Evolutionary conservation across 2,329 filamentous ascomycete species (phyloP).

Genomic region (Hortaea werneckii): DNA sequence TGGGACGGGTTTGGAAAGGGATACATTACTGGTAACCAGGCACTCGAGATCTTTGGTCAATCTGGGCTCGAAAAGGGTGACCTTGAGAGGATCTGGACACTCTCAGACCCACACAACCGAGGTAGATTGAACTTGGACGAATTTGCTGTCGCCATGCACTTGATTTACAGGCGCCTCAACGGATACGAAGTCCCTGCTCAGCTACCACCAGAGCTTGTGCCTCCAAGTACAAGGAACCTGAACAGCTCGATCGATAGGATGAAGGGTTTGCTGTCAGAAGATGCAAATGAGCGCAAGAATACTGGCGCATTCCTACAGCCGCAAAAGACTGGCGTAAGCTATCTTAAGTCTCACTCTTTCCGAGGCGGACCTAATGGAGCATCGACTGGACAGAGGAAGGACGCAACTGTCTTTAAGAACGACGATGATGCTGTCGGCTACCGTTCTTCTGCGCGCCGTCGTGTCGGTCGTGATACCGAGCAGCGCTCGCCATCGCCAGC

Average conservation of each 20-base stretch:
- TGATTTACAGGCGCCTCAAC: constrained; percentile 95
- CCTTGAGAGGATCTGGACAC: constrained; percentile 85
- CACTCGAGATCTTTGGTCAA: constrained; percentile 94
- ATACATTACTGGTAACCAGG: constrained; percentile 81
- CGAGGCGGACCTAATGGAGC: constrained; percentile 44
- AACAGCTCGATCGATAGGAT: constrained; percentile 87
- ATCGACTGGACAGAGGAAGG: constrained; percentile 56
- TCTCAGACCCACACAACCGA: constrained; percentile 88
- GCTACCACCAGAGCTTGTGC: constrained; percentile 83
- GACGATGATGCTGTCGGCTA: constrained; percentile 82
- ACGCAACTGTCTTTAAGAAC: constrained; percentile 93
- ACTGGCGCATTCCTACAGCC: constrained; percentile 84
- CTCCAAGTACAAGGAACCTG: constrained; percentile 87
- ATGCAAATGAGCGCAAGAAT: constrained; percentile 81
- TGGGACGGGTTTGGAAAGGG: constrained; percentile 95
- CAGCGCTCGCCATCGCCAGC: constrained; percentile 68
- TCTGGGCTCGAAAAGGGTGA: constrained; percentile 87
- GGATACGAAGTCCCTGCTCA: constrained; percentile 84
- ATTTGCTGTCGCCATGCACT: constrained; percentile 96
- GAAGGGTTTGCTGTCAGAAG: constrained; percentile 78
- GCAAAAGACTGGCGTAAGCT: constrained; percentile 96
- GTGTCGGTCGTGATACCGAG: constrained; percentile 53
- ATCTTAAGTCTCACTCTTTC: constrained; percentile 93
- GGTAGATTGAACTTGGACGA: constrained; percentile 91
- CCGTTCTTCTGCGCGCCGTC: constrained; percentile 81